Percentiles rank a stretch among this genome's conserved stretches.
Evolutionary conservation across 352 stramenopile genomes (phyloP).

Genomic region (Pythium aquatile): DNA sequence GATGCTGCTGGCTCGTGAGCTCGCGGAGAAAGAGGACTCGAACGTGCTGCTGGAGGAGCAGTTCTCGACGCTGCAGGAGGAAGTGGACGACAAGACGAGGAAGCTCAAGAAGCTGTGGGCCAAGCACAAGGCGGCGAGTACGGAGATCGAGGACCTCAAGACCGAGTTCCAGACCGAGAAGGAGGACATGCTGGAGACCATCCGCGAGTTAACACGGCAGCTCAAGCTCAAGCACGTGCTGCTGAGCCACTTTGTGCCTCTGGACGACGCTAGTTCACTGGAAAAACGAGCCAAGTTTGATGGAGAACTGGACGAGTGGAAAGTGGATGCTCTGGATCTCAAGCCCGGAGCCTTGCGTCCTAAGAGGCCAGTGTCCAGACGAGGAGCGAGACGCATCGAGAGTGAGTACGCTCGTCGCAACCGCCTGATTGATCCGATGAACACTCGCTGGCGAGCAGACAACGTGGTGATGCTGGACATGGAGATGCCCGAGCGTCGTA

Average conservation of each 20-base stretch:
- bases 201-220: conserved; percentile 92
- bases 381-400: conserved; percentile 80
- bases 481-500: conserved; percentile 83
- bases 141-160: conserved; percentile 92
- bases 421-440: conserved; percentile 82
- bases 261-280: conserved; percentile 63
- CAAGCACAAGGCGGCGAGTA: conserved; percentile 90
- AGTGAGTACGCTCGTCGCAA: conserved; percentile 89
- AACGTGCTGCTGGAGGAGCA: conserved; percentile 92
- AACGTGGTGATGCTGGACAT: conserved; percentile 91
- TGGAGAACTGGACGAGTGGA: conserved; percentile 89
- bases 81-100: conserved; percentile 93
- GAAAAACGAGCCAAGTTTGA: conserved; percentile 89
- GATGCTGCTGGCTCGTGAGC: conserved; percentile 81
- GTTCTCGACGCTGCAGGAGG: conserved; percentile 86
- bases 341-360: conserved; percentile 54
- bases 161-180: conserved; percentile 93
- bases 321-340: conserved; percentile 69
- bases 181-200: conserved; percentile 94
- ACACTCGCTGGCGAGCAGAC: conserved; percentile 87
- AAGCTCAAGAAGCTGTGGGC: conserved; percentile 95
- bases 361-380: conserved; percentile 59
- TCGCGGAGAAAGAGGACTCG: conserved; percentile 93
- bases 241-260: conserved; percentile 86
- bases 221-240: conserved; percentile 95